phyloP scores from a whole-genome alignment of 2,329 filamentous ascomycete species.

The Bipolaris cookei region DNA sequence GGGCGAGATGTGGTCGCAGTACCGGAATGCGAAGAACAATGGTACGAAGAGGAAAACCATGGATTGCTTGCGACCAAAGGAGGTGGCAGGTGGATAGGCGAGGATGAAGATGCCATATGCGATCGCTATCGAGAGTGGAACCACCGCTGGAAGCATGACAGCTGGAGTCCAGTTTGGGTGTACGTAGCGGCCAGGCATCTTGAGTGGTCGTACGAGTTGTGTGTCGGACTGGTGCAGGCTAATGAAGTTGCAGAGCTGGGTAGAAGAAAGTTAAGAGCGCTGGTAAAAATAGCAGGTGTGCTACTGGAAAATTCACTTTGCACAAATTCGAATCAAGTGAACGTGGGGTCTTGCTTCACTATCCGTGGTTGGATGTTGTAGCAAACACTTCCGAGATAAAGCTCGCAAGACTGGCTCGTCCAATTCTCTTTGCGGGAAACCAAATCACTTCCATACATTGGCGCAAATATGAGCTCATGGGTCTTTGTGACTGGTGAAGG shows the following conservation, averaged over 20 bases:
- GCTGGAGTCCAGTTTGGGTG: not conserved
- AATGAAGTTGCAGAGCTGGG: not conserved
- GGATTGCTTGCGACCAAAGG: conserved; percentile 13
- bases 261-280: not conserved
- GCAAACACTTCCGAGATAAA: not conserved
- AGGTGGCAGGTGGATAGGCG: conserved; percentile 19
- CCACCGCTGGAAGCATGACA: not conserved
- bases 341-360: not conserved
- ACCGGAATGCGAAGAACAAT: conserved; percentile 17
- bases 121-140: not conserved
- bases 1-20: conserved; percentile 10
- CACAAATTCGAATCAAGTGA: not conserved
- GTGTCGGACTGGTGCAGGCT: not conserved
- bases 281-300: not conserved
- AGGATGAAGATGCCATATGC: conserved; percentile 22
- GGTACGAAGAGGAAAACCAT: conserved; percentile 19
- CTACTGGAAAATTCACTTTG: not conserved
- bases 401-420: not conserved
- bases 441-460: not conserved
- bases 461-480: not conserved
- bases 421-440: not conserved
- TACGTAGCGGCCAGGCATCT: not conserved
- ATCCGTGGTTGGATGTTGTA: not conserved
- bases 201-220: not conserved
- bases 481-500: not conserved